These are phyloP conservation scores for Puccinia triticina DNA, from an alignment of 1,284 basidiomycete genomes.

Conservation along the genomic window DNA sequence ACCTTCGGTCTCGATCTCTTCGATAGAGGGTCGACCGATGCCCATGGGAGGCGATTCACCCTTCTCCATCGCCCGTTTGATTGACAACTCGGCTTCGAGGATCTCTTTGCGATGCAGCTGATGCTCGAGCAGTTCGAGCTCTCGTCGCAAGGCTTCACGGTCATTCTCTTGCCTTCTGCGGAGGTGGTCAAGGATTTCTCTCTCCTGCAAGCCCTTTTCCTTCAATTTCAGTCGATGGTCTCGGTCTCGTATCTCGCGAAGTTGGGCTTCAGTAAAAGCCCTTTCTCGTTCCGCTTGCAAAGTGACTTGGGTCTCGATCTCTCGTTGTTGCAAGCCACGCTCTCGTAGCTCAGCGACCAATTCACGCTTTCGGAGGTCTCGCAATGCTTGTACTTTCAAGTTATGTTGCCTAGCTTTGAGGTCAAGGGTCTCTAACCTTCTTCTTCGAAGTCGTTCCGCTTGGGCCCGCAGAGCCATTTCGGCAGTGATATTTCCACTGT, in stretches of 20 bases:
- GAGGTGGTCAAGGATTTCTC: conserved; percentile 46
- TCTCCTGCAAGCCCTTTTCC: conserved; percentile 46
- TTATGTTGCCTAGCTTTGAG: conserved; percentile 41
- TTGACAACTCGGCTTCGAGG: conserved; percentile 42
- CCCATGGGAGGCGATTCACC: conserved; percentile 50
- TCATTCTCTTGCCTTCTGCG: conserved; percentile 46
- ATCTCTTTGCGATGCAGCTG: conserved; percentile 36
- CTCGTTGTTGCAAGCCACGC: conserved; percentile 44
- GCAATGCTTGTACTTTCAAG: conserved; percentile 44
- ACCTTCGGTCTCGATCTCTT: conserved; percentile 49
- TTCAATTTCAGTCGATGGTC: conserved; percentile 46
- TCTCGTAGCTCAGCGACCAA: conserved; percentile 36
- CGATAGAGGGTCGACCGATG: conserved; percentile 39
- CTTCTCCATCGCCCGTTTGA: conserved; percentile 42
- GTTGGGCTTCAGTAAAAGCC: conserved; percentile 38
- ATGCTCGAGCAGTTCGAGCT: conserved; percentile 35
- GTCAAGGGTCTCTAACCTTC: conserved; percentile 35
- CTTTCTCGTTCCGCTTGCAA: conserved; percentile 34
- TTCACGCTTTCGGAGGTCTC: conserved; percentile 47
- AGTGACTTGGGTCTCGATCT: conserved; percentile 47
- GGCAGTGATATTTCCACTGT: conserved; percentile 24
- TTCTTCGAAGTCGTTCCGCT: conserved; percentile 48
- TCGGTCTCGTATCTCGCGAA: conserved; percentile 38
- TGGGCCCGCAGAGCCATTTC: conserved; percentile 38
- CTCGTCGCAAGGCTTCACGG: conserved; percentile 38